phyloP scores from a whole-genome alignment of 148 eudicot species.

The Nepenthes gracilis region DNA sequence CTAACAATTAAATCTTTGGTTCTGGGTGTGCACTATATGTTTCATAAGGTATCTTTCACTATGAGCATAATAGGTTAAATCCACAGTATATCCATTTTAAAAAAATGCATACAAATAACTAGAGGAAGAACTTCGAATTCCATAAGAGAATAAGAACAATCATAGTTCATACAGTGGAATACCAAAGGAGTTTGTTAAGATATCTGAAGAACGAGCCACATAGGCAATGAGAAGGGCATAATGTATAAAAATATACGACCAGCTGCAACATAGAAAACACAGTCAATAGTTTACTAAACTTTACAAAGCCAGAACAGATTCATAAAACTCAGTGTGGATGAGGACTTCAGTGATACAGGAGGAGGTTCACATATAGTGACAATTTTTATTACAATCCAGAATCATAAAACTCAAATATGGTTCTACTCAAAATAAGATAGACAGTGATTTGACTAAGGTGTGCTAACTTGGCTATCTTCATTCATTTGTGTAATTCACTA shows the following conservation, averaged over 20 bases:
- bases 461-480: neutral
- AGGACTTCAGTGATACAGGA: neutral
- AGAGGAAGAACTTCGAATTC: neutral
- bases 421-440: neutral
- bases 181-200: constrained; percentile 71
- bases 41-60: too few species aligned
- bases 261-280: constrained; percentile 47
- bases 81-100: too few species aligned
- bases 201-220: constrained; percentile 85
- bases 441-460: neutral
- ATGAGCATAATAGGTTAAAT: too few species aligned
- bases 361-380: neutral
- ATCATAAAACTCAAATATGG: neutral
- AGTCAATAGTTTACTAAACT: constrained; percentile 8
- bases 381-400: neutral
- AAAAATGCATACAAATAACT: too few species aligned
- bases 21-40: too few species aligned
- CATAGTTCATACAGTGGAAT: constrained; percentile 64
- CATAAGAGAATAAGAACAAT: neutral
- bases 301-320: neutral
- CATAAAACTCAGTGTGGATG: neutral
- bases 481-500: too few species aligned
- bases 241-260: constrained; percentile 89
- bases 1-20: too few species aligned
- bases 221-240: constrained; percentile 94